phyloP scores from a whole-genome alignment of 2,329 filamentous ascomycete genomes.

The Claviceps arundinis region DNA sequence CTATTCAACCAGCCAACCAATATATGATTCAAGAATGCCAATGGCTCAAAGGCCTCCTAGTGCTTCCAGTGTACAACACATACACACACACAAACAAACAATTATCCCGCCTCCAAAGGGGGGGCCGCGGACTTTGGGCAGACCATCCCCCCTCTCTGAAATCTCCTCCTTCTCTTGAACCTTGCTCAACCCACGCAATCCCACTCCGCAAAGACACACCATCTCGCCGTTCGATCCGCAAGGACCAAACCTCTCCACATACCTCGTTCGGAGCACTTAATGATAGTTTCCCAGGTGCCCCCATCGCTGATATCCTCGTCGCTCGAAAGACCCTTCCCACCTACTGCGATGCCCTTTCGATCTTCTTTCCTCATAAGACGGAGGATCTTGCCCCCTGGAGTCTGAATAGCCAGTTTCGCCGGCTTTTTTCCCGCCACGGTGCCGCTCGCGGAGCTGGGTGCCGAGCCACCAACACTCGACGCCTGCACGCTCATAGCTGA shows the following conservation, averaged over 20 bases:
- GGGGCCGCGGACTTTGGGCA: too few relatives aligned
- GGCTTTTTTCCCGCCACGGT: conserved; percentile 59
- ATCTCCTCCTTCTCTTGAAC: conserved; percentile 10
- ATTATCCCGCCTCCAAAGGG: too few relatives aligned
- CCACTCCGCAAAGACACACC: conserved; percentile 93
- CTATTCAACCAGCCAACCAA: too few relatives aligned
- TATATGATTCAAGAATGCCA: too few relatives aligned
- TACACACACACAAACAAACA: too few relatives aligned
- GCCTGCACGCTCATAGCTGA: conserved; percentile 54
- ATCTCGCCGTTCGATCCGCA: conserved; percentile 69
- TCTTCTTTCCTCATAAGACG: conserved; percentile 73
- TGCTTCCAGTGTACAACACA: too few relatives aligned
- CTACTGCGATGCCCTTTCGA: conserved; percentile 38
- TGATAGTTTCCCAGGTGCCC: conserved; percentile 77
- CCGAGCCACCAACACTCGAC: conserved; percentile 43
- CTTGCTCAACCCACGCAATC: conserved; percentile 34
- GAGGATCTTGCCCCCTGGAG: conserved; percentile 86
- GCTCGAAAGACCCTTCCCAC: conserved; percentile 24
- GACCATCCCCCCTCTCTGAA: too few relatives aligned
- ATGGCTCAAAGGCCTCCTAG: too few relatives aligned
- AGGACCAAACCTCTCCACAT: conserved; percentile 72
- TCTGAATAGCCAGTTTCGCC: conserved; percentile 90
- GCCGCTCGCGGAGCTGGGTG: conserved; percentile 39
- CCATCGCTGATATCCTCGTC: conserved; percentile 53
- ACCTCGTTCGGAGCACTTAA: conserved; percentile 75